Evolutionary conservation across 1,139 yeast genomes (phyloP).

Genomic region (Geotrichum europaeum): DNA sequence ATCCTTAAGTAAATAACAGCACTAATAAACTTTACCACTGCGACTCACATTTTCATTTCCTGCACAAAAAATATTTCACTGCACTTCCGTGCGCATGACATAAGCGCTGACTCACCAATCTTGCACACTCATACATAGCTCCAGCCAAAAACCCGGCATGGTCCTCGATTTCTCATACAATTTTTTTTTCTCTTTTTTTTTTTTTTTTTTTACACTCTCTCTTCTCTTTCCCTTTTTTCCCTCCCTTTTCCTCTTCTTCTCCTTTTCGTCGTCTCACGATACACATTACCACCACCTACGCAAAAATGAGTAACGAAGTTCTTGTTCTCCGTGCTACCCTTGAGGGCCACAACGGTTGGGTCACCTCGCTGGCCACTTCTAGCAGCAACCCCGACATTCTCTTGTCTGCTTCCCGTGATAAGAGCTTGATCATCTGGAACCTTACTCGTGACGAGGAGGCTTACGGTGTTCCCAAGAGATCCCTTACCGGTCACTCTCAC

Average conservation of each 20-base stretch:
- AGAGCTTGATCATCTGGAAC: conserved; percentile 97
- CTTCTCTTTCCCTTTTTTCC: conserved; percentile 10
- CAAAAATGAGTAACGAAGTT: conserved; percentile 55
- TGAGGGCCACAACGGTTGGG: conserved; percentile 76
- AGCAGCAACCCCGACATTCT: conserved; percentile 97
- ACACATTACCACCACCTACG: conserved; percentile 1
- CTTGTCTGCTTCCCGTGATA: conserved; percentile 98
- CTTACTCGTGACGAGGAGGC: conserved; percentile 95
- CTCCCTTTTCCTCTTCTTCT: conserved; percentile 6
- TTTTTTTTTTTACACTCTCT: not conserved
- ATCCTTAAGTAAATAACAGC: not conserved
- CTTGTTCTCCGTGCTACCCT: conserved; percentile 99
- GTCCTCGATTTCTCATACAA: conserved; percentile 15
- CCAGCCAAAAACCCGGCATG: not conserved
- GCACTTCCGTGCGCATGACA: not conserved
- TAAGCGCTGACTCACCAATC: not conserved
- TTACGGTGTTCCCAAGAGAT: conserved; percentile 97
- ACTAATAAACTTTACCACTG: not conserved
- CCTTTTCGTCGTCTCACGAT: conserved; percentile 1
- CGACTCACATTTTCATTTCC: not conserved
- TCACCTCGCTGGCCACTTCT: conserved; percentile 97
- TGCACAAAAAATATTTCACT: not conserved
- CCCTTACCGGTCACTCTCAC: conserved; percentile 98
- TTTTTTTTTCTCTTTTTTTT: conserved; percentile 11
- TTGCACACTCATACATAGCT: not conserved